Evolutionary conservation across 495 filamentous ascomycete species (phyloP), one percentile per base, ranked within the genome.

Genomic region (Amniculicola lignicola): DNA sequence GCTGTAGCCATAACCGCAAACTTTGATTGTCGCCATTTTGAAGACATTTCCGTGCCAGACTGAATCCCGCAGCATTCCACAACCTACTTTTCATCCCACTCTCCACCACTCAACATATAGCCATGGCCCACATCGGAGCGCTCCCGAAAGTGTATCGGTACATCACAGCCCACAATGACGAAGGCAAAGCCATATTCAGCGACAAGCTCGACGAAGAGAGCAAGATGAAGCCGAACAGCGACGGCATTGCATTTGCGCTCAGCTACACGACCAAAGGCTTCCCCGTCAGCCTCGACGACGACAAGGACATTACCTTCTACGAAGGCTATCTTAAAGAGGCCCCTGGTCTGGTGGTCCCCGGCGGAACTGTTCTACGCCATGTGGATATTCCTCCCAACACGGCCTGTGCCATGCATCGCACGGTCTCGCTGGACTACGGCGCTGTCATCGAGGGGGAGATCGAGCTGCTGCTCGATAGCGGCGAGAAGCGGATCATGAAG

Each of bases 381-480:
- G 62, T 65, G 18, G 62, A 65, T 25, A 57, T 65, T 16, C 39
- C 46, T 25, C 62, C 62, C 9, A 21, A 25, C 2, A 50, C 46
- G 10, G 43, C 16, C 11, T 65, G 52, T 19, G 25, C 48, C 4
- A 65, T 65, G 63, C 69, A 70, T 51, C 54, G 67, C 10, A 70
- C 67, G 1, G 54, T 62, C 22, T 50, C 44, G n/a, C 49, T 69
- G 3, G 69, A 70, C 33, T 57, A 63, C 23, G 57, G 64, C 1
- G 41, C 51, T n/a, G 61, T 70, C 4, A 21, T 71, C 35, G 67
- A 71, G 47, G 69, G 69, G 4, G 59, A 64, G 61, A 65, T 86
- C n/a, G 83, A 80, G 64, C 75, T 83, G 69, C 66, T 79, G 59
- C 67, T 90, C 7, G 86, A 89, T 60, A 59, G 69, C 60, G 79